Conservation (phyloP, 495 filamentous ascomycete genomes). For the Xylaria cubensis region DNA sequence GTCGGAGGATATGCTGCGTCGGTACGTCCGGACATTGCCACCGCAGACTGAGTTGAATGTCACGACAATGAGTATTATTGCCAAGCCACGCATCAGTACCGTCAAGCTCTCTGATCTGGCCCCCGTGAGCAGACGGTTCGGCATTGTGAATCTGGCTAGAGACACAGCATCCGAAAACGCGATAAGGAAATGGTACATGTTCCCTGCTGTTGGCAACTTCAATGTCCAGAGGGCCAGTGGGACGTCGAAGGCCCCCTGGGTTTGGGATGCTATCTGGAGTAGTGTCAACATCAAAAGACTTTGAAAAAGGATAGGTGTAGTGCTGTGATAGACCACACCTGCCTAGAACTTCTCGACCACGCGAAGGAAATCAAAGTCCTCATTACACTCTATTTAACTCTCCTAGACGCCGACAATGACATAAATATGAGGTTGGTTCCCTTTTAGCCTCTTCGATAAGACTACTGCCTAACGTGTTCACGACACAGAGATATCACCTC, state of each 20-base stretch:
- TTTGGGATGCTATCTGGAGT: conserved; percentile 31
- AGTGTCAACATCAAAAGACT: not conserved
- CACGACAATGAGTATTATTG: conserved; percentile 72
- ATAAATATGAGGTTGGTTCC: no score
- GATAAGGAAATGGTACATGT: conserved; percentile 45
- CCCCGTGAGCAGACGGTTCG: conserved; percentile 48
- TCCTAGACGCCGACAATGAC: no score
- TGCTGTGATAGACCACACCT: no score
- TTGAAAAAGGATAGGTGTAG: no score
- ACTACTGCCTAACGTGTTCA: no score
- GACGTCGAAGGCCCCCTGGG: conserved; percentile 23
- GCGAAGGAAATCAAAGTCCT: no score
- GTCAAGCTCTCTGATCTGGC: conserved; percentile 58
- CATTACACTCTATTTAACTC: no score
- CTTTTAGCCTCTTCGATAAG: no score
- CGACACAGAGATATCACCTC: no score
- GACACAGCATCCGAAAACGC: conserved; percentile 41
- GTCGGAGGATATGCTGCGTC: conserved; percentile 69
- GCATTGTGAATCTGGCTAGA: conserved; percentile 60
- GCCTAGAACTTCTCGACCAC: no score
- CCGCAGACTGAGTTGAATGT: conserved; percentile 69
- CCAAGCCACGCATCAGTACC: conserved; percentile 56
- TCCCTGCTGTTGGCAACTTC: conserved; percentile 45
- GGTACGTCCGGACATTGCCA: conserved; percentile 68
- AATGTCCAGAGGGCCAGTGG: conserved; percentile 35